Percentiles rank a stretch among this genome's conserved stretches.
Evolutionary conservation across 805 yeast genomes (phyloP).

Genomic region (Starmerella asiatica): DNA sequence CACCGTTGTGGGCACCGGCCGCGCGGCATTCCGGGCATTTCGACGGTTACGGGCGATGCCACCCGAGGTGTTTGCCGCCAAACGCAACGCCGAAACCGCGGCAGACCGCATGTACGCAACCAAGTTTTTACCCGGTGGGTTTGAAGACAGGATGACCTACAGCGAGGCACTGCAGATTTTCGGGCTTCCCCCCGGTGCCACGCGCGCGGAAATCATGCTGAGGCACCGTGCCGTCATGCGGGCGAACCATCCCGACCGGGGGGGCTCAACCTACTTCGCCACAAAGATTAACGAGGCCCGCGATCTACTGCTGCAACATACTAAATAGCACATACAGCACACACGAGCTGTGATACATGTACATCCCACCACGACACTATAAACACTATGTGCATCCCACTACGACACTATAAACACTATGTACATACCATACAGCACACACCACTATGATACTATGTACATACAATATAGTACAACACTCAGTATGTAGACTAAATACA

Average conservation of each 20-base stretch:
- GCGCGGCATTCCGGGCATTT: constrained; percentile 27
- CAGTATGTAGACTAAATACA: too few relatives aligned
- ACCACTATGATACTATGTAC: too few relatives aligned
- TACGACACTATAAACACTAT: too few relatives aligned
- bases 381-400: too few relatives aligned
- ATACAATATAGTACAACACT: too few relatives aligned
- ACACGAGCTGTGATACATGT: too few relatives aligned
- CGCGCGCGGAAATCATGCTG: constrained; percentile 51
- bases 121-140: constrained; percentile 27
- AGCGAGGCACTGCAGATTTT: constrained; percentile 41
- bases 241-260: constrained; percentile 87
- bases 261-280: constrained; percentile 82
- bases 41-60: constrained; percentile 23
- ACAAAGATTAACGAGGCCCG: constrained; percentile 80
- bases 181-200: constrained; percentile 28
- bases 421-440: too few relatives aligned
- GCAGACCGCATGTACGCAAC: constrained; percentile 1
- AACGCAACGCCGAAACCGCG: constrained; percentile 7
- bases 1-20: constrained; percentile 21
- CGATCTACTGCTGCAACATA: constrained; percentile 8
- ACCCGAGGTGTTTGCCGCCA: constrained; percentile 23
- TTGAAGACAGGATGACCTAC: constrained; percentile 33
- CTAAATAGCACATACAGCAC: too few relatives aligned
- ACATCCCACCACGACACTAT: too few relatives aligned
- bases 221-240: constrained; percentile 75